Evolutionary conservation across 2,329 filamentous ascomycete genomes (phyloP).

Genomic region (Apiospora kogelbergensis): DNA sequence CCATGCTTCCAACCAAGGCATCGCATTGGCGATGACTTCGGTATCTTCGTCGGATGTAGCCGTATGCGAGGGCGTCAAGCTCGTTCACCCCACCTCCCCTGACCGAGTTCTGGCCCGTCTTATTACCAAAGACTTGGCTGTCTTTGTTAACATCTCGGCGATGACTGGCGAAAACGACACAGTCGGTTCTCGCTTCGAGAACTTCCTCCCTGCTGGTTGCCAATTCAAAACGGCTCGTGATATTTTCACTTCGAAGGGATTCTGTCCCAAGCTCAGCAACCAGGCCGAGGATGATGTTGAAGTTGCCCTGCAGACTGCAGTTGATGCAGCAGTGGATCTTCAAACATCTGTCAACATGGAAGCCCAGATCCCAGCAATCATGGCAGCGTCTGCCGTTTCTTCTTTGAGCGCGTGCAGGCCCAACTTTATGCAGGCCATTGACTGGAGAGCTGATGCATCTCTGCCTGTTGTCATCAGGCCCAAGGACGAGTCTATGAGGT

Average conservation of each 20-base stretch:
- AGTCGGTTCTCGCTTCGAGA: not conserved
- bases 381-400: not conserved
- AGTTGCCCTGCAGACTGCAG: not conserved
- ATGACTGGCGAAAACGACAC: not conserved
- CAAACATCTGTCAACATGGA: not conserved
- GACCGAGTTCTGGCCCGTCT: not conserved
- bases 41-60: not conserved
- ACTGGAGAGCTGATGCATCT: conserved; percentile 11
- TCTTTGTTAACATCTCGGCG: not conserved
- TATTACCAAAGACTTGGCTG: not conserved
- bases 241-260: not conserved
- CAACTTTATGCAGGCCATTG: conserved; percentile 1
- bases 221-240: not conserved
- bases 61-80: not conserved
- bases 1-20: not conserved
- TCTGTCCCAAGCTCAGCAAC: not conserved
- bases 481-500: conserved; percentile 12
- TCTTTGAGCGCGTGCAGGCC: not conserved
- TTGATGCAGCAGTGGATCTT: not conserved
- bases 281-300: not conserved
- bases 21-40: not conserved
- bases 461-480: conserved; percentile 10
- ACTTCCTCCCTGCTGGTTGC: conserved; percentile 1
- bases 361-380: not conserved
- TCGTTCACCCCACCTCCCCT: not conserved